These are phyloP conservation scores for Gynochthodes officinalis DNA, from an alignment of 257 asterid genomes.

Conservation along the genomic window DNA sequence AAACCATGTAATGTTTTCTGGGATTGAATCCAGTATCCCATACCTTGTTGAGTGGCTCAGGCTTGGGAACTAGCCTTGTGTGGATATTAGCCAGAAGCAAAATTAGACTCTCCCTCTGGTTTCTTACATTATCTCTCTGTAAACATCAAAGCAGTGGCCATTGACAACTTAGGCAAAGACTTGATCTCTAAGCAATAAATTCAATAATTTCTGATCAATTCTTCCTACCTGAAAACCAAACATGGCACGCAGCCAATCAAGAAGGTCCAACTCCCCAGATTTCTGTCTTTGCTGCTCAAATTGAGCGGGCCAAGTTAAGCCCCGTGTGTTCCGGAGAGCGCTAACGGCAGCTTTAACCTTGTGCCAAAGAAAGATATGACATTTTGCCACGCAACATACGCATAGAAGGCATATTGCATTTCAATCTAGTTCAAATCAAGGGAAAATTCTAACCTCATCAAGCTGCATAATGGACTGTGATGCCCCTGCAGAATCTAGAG, in stretches of 20 bases:
- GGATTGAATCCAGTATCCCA: constrained; percentile 21
- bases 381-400: neutral
- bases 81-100: constrained; percentile 86
- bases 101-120: constrained; percentile 90
- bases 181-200: constrained; percentile 8
- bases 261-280: constrained; percentile 84
- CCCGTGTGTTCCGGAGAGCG: constrained; percentile 66
- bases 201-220: constrained; percentile 24
- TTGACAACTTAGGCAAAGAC: constrained; percentile 20
- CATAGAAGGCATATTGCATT: constrained; percentile 1
- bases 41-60: constrained; percentile 82
- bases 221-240: constrained; percentile 90
- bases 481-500: constrained; percentile 93
- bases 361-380: constrained; percentile 14
- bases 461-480: constrained; percentile 97
- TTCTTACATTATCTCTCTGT: constrained; percentile 94
- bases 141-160: constrained; percentile 22
- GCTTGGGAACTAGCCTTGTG: constrained; percentile 84
- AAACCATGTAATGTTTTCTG: constrained; percentile 14
- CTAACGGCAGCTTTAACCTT: constrained; percentile 93
- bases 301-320: constrained; percentile 74
- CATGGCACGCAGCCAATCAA: constrained; percentile 98
- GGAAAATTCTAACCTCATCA: constrained; percentile 65
- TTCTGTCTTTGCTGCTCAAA: constrained; percentile 83
- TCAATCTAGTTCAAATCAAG: neutral